phyloP scores from a whole-genome alignment of 495 filamentous ascomycete genomes.

The Clavariopsis aquatica region DNA sequence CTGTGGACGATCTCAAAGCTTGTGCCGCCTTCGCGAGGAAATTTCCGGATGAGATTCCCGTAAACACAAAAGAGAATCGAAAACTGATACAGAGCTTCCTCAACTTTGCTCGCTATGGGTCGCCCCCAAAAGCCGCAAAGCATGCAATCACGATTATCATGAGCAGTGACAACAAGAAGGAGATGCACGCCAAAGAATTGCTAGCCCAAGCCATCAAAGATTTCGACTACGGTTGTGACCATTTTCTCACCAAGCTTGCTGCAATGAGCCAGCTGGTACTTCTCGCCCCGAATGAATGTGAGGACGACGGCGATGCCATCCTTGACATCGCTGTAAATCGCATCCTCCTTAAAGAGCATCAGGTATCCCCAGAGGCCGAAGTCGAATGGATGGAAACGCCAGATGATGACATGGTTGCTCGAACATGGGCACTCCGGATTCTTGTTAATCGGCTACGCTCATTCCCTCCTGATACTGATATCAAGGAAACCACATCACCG shows the following conservation, averaged over 20 bases:
- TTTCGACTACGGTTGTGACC: conserved; percentile 71
- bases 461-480: conserved; percentile 56
- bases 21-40: conserved; percentile 85
- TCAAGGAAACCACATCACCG: conserved; percentile 63
- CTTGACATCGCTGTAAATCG: conserved; percentile 75
- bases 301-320: conserved; percentile 72
- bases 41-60: conserved; percentile 78
- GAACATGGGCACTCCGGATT: conserved; percentile 83
- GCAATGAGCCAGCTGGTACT: conserved; percentile 81
- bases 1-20: conserved; percentile 88
- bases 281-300: conserved; percentile 66
- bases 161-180: conserved; percentile 75
- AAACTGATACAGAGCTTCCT: conserved; percentile 80
- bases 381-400: conserved; percentile 67
- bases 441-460: conserved; percentile 84
- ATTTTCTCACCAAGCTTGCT: conserved; percentile 83
- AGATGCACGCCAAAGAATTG: conserved; percentile 84
- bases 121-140: conserved; percentile 81
- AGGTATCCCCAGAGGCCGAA: conserved; percentile 52
- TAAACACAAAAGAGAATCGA: conserved; percentile 58
- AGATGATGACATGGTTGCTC: conserved; percentile 80
- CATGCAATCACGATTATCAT: conserved; percentile 89
- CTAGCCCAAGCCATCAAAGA: conserved; percentile 69
- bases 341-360: conserved; percentile 69
- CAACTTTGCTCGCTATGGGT: conserved; percentile 77